A percentile compares a stretch with the other conserved stretches of the same genome.
Evolutionary conservation across 495 filamentous ascomycete genomes (phyloP).

Genomic region (Penicillium steckii): DNA sequence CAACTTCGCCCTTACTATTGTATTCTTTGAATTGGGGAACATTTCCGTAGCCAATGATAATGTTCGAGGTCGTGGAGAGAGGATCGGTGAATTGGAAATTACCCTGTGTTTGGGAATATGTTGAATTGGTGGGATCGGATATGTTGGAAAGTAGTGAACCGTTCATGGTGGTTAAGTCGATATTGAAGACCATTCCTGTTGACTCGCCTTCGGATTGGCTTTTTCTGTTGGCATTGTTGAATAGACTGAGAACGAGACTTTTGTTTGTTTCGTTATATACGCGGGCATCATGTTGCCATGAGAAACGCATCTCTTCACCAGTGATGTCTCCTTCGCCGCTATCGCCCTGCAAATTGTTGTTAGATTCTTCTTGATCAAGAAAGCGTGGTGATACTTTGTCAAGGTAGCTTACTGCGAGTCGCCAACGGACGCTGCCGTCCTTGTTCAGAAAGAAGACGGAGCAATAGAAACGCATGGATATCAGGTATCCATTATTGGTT

Average conservation of each 20-base stretch:
- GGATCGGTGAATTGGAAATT: constrained; percentile 34
- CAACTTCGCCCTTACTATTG: constrained; percentile 10
- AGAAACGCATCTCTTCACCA: constrained; percentile 21
- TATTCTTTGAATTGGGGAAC: constrained; percentile 44
- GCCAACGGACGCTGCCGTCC: constrained; percentile 32
- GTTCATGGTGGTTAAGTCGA: constrained; percentile 14
- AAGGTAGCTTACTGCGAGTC: constrained; percentile 14
- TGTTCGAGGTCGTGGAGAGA: constrained; percentile 30
- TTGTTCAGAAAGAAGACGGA: constrained; percentile 28
- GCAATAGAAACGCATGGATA: constrained; percentile 32
- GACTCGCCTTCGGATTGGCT: constrained; percentile 1
- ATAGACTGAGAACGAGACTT: constrained; percentile 19
- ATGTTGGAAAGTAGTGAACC: constrained; percentile 9
- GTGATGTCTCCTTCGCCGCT: constrained; percentile 35
- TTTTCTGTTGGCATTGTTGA: constrained; percentile 25
- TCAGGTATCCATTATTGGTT: constrained; percentile 29
- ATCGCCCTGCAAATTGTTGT: constrained; percentile 16
- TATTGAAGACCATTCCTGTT: constrained; percentile 20
- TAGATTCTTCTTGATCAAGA: background rate
- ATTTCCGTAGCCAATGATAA: constrained; percentile 42
- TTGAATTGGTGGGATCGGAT: constrained; percentile 21
- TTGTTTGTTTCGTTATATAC: constrained; percentile 21
- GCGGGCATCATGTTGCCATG: constrained; percentile 33
- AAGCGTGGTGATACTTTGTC: background rate
- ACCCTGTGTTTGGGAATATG: constrained; percentile 39